These are phyloP conservation scores for Phytophthora sojae DNA, from an alignment of 352 stramenopile species.

Conservation along the genomic window DNA sequence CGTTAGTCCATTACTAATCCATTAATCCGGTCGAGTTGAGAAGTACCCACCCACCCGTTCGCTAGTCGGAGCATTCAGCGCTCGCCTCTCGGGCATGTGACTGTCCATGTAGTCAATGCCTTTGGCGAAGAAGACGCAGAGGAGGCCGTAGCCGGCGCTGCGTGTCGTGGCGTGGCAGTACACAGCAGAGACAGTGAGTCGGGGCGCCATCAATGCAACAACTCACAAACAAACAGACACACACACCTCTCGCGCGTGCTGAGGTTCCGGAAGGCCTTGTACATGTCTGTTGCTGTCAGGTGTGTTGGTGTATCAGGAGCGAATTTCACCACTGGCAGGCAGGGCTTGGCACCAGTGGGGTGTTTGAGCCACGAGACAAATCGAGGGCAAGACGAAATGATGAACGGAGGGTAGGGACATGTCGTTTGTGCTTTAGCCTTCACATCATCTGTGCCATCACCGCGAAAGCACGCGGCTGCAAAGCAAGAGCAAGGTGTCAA, in stretches of 20 bases:
- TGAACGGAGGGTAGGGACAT: conserved; percentile 15
- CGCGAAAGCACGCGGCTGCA: background rate
- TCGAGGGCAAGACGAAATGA: background rate
- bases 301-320: conserved; percentile 10
- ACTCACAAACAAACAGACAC: conserved; percentile 4
- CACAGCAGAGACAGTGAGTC: background rate
- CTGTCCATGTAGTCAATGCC: conserved; percentile 70
- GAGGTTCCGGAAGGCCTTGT: conserved; percentile 60
- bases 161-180: background rate
- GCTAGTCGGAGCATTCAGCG: conserved; percentile 48
- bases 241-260: conserved; percentile 53
- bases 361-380: conserved; percentile 10
- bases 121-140: conserved; percentile 59
- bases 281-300: conserved; percentile 20
- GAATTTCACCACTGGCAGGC: conserved; percentile 2
- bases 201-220: background rate
- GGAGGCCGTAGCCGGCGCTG: conserved; percentile 55
- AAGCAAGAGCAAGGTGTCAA: too few species aligned
- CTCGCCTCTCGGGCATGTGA: conserved; percentile 50
- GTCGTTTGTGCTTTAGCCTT: conserved; percentile 19
- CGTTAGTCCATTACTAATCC: background rate
- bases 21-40: background rate
- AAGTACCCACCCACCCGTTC: conserved; percentile 36
- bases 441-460: background rate
- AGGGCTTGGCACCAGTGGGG: background rate